phyloP scores from a whole-genome alignment of 306 rosid genomes.

The Citrullus amarus region DNA sequence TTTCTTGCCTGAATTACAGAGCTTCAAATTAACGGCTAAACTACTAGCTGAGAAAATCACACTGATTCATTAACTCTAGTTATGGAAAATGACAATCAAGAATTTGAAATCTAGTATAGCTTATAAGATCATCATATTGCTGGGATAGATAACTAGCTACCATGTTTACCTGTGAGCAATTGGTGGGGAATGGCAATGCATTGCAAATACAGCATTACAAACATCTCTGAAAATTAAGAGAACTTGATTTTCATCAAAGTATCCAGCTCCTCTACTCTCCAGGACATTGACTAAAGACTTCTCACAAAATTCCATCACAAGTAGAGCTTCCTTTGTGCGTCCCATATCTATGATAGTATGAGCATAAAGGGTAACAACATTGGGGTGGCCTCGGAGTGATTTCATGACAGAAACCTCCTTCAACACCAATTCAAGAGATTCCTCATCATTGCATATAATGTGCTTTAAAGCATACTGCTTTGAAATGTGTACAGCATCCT shows the following conservation, averaged over 20 bases:
- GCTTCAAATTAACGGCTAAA: background rate
- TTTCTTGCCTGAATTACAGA: background rate
- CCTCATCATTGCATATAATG: conserved; percentile 84
- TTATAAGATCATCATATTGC: background rate
- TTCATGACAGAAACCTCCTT: conserved; percentile 81
- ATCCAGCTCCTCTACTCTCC: conserved; percentile 79
- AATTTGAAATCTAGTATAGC: background rate
- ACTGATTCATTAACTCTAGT: background rate
- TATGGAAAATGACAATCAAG: background rate
- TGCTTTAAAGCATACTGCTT: conserved; percentile 96
- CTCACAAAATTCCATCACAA: conserved; percentile 93
- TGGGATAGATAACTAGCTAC: background rate
- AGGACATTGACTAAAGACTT: conserved; percentile 76
- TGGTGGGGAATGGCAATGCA: conserved; percentile 89
- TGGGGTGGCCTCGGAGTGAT: conserved; percentile 76
- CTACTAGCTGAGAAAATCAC: background rate
- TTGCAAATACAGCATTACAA: conserved; percentile 82
- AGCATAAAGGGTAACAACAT: conserved; percentile 69
- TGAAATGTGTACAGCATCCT: conserved; percentile 61
- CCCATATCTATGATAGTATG: conserved; percentile 82
- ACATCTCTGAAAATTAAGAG: conserved; percentile 80
- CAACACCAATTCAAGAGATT: conserved; percentile 67
- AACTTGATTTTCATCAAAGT: conserved; percentile 79
- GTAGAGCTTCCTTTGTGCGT: conserved; percentile 80
- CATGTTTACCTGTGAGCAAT: conserved; percentile 80